Evolutionary conservation across 768 basidiomycete genomes (phyloP).

Genomic region (Lactifluus subvellereus): DNA sequence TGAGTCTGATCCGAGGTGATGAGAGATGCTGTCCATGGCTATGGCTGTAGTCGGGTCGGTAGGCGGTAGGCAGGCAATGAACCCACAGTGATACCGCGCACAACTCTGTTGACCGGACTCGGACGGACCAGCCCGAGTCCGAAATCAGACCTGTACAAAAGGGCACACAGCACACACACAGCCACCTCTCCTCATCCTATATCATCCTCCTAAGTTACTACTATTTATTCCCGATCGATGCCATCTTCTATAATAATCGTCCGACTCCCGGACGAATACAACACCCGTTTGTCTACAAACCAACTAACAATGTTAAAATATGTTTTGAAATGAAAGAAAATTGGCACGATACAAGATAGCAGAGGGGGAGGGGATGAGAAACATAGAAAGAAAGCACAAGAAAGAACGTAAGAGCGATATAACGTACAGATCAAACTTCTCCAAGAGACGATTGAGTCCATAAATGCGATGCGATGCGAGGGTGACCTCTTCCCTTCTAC

Average conservation of each 20-base stretch:
- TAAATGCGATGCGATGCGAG: background rate
- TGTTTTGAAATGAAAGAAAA: background rate
- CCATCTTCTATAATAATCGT: no score
- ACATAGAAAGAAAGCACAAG: constrained; percentile 3
- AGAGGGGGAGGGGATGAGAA: background rate
- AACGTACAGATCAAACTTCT: constrained; percentile 10
- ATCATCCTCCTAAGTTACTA: no score
- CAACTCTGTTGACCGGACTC: no score
- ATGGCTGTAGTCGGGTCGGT: no score
- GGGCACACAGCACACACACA: no score
- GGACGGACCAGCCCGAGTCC: no score
- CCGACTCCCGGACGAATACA: no score
- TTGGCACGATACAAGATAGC: background rate
- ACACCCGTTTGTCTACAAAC: background rate
- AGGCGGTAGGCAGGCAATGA: background rate
- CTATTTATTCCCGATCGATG: no score
- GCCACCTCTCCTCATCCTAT: no score
- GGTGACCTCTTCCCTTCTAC: constrained; percentile 24
- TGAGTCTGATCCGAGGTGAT: constrained; percentile 13
- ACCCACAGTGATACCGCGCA: no score
- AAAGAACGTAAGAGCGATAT: background rate
- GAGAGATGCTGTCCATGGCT: constrained; percentile 8
- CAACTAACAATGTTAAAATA: background rate
- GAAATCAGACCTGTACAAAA: no score
- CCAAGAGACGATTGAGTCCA: background rate